Evolutionary conservation across 148 eudicot genomes (phyloP).

Genomic region (Amaranthus palmeri): DNA sequence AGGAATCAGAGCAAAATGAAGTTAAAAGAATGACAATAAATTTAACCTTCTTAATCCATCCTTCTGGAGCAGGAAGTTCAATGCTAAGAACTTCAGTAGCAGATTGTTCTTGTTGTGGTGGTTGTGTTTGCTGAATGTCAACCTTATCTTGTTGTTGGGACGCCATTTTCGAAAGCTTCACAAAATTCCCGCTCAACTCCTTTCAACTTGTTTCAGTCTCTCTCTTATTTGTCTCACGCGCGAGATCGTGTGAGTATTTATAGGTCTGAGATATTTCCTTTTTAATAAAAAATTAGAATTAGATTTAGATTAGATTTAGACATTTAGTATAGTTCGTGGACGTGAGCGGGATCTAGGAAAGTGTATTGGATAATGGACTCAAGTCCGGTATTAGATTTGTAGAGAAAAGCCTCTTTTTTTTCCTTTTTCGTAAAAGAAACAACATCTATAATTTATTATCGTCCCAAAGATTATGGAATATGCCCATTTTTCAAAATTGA

Average conservation of each 20-base stretch:
- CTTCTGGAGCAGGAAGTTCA: slow-evolving; percentile 32
- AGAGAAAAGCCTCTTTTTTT: background rate
- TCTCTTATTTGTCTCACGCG: background rate
- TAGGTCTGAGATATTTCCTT: background rate
- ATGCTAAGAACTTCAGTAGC: slow-evolving; percentile 15
- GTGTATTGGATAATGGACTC: slow-evolving; percentile 10
- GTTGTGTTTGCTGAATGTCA: background rate
- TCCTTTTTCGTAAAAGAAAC: background rate
- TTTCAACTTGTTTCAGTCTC: background rate
- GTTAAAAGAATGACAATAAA: background rate
- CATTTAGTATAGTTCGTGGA: background rate
- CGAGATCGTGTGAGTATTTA: background rate
- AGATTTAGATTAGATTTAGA: too few relatives aligned
- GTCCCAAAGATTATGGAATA: slow-evolving; percentile 1
- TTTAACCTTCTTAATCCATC: slow-evolving; percentile 28
- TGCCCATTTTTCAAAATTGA: background rate
- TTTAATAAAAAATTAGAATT: too few relatives aligned
- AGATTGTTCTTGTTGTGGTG: too few relatives aligned
- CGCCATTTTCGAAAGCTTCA: slow-evolving; percentile 24
- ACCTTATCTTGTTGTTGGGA: slow-evolving; percentile 15
- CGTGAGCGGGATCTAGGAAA: slow-evolving; percentile 11
- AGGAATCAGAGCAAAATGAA: background rate
- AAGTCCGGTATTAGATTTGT: slow-evolving; percentile 5
- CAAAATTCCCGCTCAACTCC: slow-evolving; percentile 19
- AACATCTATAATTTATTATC: too few relatives aligned